Conservation (phyloP, 2,329 filamentous ascomycete genomes). For the Aspergillus alliaceus region DNA sequence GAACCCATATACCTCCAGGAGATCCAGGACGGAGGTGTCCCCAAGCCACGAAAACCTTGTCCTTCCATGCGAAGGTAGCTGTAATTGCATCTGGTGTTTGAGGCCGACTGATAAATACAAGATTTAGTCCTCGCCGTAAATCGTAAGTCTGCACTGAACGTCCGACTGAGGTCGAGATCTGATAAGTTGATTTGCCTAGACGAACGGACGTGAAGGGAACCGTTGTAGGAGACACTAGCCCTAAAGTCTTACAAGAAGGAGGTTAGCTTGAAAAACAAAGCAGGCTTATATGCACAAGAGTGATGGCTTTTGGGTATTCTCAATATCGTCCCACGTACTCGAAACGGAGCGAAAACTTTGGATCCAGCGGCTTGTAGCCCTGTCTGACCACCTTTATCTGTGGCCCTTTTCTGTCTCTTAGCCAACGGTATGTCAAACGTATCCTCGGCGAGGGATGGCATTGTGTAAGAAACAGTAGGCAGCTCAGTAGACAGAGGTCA, state of each 20-base stretch:
- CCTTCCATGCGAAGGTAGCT: slow-evolving; percentile 83
- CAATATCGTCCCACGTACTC: slow-evolving; percentile 56
- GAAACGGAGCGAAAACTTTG: slow-evolving; percentile 87
- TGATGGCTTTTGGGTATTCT: neutral
- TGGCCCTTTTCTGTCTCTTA: slow-evolving; percentile 71
- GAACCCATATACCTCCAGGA: slow-evolving; percentile 76
- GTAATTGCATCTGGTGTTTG: slow-evolving; percentile 85
- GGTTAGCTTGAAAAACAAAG: slow-evolving; percentile 6
- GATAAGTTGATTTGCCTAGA: slow-evolving; percentile 90
- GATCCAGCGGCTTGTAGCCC: slow-evolving; percentile 57
- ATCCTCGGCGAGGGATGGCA: slow-evolving; percentile 52
- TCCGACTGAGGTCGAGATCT: slow-evolving; percentile 94
- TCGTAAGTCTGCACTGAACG: slow-evolving; percentile 94
- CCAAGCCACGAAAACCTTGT: slow-evolving; percentile 87
- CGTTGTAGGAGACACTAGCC: slow-evolving; percentile 83
- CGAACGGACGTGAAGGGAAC: slow-evolving; percentile 90
- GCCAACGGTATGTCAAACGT: slow-evolving; percentile 62
- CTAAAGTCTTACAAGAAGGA: slow-evolving; percentile 67
- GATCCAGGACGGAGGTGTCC: slow-evolving; percentile 54
- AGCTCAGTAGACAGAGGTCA: neutral
- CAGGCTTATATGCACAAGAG: neutral
- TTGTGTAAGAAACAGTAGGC: slow-evolving; percentile 24
- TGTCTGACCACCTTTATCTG: slow-evolving; percentile 41
- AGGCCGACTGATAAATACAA: slow-evolving; percentile 90
- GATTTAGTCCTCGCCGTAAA: slow-evolving; percentile 80